Conservation (phyloP, 2,329 filamentous ascomycete genomes). For the Massarina eburnea region DNA sequence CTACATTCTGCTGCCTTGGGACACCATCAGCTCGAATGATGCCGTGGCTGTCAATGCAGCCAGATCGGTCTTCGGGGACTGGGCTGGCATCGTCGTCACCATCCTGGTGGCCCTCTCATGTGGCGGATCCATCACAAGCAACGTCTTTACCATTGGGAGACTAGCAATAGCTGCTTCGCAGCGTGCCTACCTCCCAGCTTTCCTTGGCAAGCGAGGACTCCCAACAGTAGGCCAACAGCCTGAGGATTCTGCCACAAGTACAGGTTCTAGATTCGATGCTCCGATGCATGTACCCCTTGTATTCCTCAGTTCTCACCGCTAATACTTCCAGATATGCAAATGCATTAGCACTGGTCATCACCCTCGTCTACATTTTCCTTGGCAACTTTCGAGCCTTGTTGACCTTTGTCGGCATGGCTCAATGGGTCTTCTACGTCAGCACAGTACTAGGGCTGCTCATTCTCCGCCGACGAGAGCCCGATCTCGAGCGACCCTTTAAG, state of each 20-base stretch:
- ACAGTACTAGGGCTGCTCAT: constrained; percentile 62
- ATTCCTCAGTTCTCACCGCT: constrained; percentile 4
- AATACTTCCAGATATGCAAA: constrained; percentile 30
- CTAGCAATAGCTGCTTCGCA: constrained; percentile 60
- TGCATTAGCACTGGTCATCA: constrained; percentile 32
- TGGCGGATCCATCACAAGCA: constrained; percentile 63
- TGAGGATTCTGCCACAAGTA: not conserved
- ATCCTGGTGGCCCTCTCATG: constrained; percentile 62
- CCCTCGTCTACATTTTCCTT: constrained; percentile 60
- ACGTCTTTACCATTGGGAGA: constrained; percentile 63
- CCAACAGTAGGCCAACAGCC: constrained; percentile 10
- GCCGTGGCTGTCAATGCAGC: constrained; percentile 62
- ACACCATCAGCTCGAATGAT: constrained; percentile 59
- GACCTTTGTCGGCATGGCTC: constrained; percentile 50
- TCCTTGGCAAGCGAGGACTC: constrained; percentile 35
- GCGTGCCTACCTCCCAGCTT: constrained; percentile 36
- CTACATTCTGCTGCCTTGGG: constrained; percentile 64
- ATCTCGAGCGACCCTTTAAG: constrained; percentile 58
- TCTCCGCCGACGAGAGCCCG: constrained; percentile 59
- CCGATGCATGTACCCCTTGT: constrained; percentile 28
- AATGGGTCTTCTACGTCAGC: constrained; percentile 65
- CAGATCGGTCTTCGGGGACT: constrained; percentile 53
- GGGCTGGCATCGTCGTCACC: constrained; percentile 57
- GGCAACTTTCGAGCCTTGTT: constrained; percentile 64
- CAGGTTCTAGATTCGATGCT: constrained; percentile 27